Evolutionary conservation across 345 rosid genomes (phyloP), one percentile per base, ranked within the genome.

Genomic region (Zanthoxylum bungeanum): DNA sequence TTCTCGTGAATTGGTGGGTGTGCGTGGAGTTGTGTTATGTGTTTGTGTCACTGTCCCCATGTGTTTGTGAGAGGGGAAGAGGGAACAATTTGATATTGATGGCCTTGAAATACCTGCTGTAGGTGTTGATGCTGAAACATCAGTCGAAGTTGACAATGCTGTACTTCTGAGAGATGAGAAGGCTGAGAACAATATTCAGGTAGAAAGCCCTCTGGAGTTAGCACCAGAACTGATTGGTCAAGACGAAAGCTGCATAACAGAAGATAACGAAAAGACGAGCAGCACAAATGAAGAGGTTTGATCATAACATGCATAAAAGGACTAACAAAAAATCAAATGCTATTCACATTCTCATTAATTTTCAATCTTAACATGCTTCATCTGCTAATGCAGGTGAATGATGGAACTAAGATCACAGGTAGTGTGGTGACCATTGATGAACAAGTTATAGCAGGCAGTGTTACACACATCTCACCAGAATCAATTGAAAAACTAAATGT

Each of bases 281-380:
- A 50, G n/a, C 33, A 36, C 5, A 24, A 52, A 42, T 24, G 64
- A 69, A 50, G 71, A 78, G 81, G 81, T 78, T 59, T 49, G 40
- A 52, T 31, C 10, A 61, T 57, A 25, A 14, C 2, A 2, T 50
- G 5, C 4, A n/a, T 19, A 50, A 21, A 50, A 19, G 28, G 28
- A 21, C 17, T 31, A 31, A 44, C 24, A 44, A 9, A 30, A n/a
- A 52, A 1, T 12, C 25, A 36, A 9, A 68, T 17, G 9, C 16
- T 30, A 25, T 17, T 34, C 24, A 4, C 40, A 2, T 24, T 60
- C 9, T 64, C 10, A 36, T 40, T 44, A 10, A 62, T 47, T 33
- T 50, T 49, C 62, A 60, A 60, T 36, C 4, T 25, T 53, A 12
- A 4, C 0, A 6, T 17, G 50, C 47, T 27, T 46, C n/a, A 2